Evolutionary conservation across 2,329 filamentous ascomycete genomes (phyloP).

Genomic region (Xylaria sp.): DNA sequence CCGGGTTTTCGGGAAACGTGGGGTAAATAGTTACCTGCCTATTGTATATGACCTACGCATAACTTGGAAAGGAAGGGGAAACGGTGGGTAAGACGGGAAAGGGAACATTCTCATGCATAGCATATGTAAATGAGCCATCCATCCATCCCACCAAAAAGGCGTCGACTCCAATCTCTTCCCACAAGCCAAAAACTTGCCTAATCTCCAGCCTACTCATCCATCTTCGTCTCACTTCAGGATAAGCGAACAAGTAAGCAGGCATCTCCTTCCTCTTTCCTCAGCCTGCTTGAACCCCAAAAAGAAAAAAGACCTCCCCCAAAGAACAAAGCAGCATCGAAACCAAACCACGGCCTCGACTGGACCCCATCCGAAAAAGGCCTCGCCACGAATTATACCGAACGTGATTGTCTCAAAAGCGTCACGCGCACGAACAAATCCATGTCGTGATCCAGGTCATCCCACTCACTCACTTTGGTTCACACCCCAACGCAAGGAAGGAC

Average conservation of each 20-base stretch:
- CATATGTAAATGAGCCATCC: neutral
- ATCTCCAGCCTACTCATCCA: slow-evolving; percentile 1
- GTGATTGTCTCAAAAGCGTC: slow-evolving; percentile 1
- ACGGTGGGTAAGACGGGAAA: slow-evolving; percentile 1
- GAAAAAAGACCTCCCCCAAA: neutral
- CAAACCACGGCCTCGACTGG: neutral
- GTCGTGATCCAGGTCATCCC: neutral
- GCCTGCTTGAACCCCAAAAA: neutral
- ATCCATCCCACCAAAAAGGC: neutral
- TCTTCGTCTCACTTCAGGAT: neutral
- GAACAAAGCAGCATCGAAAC: neutral
- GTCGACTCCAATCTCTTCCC: slow-evolving; percentile 4
- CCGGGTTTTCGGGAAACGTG: slow-evolving; percentile 27
- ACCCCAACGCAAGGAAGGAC: neutral
- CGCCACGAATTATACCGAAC: neutral
- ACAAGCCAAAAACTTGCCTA: too few relatives aligned
- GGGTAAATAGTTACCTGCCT: slow-evolving; percentile 8
- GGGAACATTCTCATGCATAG: neutral
- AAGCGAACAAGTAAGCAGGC: neutral
- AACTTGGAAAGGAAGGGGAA: neutral
- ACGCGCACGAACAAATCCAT: slow-evolving; percentile 14
- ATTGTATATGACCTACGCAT: neutral
- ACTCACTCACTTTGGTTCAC: slow-evolving; percentile 1
- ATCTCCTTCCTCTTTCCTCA: neutral
- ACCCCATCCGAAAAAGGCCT: neutral